phyloP scores from a whole-genome alignment of 768 basidiomycete species.

The Auriscalpium vulgare region DNA sequence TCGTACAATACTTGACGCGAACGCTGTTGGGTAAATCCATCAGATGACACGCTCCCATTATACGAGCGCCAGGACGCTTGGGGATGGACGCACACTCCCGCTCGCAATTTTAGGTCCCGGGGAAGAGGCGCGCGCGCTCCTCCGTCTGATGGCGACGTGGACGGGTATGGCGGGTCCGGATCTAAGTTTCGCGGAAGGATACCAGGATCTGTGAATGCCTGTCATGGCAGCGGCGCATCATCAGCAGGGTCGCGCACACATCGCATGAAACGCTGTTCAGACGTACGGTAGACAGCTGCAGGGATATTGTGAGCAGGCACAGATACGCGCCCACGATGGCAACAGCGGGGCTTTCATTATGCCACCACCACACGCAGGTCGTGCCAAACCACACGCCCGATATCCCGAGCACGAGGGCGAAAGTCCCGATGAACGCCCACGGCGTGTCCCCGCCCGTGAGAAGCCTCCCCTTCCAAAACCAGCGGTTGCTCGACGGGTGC shows the following conservation, averaged over 20 bases:
- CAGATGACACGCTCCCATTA: background rate
- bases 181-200: slow-evolving; percentile 87
- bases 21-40: slow-evolving; percentile 41
- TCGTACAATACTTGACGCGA: slow-evolving; percentile 88
- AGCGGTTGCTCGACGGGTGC: slow-evolving; percentile 69
- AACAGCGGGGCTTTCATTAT: slow-evolving; percentile 60
- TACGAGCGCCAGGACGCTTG: background rate
- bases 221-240: slow-evolving; percentile 3
- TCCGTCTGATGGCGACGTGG: slow-evolving; percentile 55
- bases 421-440: slow-evolving; percentile 66
- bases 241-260: slow-evolving; percentile 16
- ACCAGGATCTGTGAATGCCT: slow-evolving; percentile 81
- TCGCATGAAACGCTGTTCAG: background rate
- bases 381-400: slow-evolving; percentile 83
- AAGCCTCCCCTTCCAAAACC: slow-evolving; percentile 63
- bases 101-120: slow-evolving; percentile 71
- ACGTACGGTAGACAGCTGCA: slow-evolving; percentile 72
- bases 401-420: slow-evolving; percentile 56
- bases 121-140: slow-evolving; percentile 60
- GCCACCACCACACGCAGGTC: slow-evolving; percentile 88
- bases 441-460: slow-evolving; percentile 84
- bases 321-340: slow-evolving; percentile 59
- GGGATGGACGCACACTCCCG: slow-evolving; percentile 53
- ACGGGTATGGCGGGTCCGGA: slow-evolving; percentile 71
- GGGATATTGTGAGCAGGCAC: slow-evolving; percentile 59